Evolutionary conservation across 2,329 filamentous ascomycete species (phyloP).

Genomic region (Pseudogymnoascus sp.): DNA sequence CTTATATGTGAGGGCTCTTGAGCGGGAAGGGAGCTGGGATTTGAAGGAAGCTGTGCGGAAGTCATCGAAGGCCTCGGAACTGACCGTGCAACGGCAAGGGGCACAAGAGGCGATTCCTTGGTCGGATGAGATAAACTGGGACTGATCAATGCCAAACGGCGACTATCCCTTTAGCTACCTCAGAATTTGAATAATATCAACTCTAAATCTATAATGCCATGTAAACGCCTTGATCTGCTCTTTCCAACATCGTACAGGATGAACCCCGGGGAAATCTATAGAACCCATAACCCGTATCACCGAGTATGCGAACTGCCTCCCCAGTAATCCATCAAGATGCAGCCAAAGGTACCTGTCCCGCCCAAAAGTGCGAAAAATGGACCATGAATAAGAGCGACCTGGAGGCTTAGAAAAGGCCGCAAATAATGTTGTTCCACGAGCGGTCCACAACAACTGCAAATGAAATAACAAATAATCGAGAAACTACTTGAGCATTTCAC

Average conservation of each 20-base stretch:
- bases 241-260: neutral
- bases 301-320: neutral
- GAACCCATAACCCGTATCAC: neutral
- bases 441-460: no score
- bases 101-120: constrained; percentile 62
- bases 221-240: neutral
- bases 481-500: neutral
- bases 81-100: constrained; percentile 57
- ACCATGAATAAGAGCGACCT: neutral
- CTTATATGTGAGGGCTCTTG: constrained; percentile 46
- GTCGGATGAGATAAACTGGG: constrained; percentile 41
- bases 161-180: neutral
- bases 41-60: constrained; percentile 45
- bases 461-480: neutral
- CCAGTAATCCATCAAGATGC: neutral
- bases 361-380: neutral
- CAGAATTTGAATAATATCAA: neutral
- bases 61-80: constrained; percentile 55
- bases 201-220: neutral
- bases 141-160: neutral
- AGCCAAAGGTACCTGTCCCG: neutral
- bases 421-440: neutral
- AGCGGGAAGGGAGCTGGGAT: constrained; percentile 23
- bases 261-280: neutral
- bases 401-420: neutral